These are phyloP conservation scores for Phlebiopsis flavidoalba DNA, from an alignment of 768 basidiomycete species.

Conservation along the genomic window DNA sequence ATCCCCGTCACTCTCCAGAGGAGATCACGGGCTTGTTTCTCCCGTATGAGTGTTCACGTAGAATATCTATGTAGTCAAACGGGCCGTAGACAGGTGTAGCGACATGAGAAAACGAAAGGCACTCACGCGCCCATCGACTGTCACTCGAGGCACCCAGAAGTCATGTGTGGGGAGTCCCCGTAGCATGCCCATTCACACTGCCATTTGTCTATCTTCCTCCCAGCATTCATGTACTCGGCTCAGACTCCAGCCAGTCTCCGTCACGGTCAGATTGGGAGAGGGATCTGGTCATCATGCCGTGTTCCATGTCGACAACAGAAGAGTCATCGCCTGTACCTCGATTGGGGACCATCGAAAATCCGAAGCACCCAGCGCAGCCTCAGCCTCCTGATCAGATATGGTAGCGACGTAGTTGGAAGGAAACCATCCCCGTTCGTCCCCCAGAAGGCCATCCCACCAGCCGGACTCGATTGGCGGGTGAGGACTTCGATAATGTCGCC, in stretches of 20 bases:
- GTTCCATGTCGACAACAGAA: conserved; percentile 42
- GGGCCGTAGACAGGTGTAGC: not conserved
- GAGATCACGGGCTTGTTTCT: conserved; percentile 76
- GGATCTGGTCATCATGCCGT: conserved; percentile 38
- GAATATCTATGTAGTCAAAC: conserved; percentile 61
- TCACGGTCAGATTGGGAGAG: conserved; percentile 39
- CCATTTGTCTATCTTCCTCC: conserved; percentile 1
- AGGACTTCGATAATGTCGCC: conserved; percentile 94
- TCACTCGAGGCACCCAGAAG: conserved; percentile 89
- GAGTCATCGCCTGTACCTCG: conserved; percentile 25
- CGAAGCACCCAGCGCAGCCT: conserved; percentile 51
- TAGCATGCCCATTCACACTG: conserved; percentile 9
- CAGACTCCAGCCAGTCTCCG: conserved; percentile 48
- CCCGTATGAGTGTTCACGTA: conserved; percentile 91
- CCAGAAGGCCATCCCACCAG: conserved; percentile 97
- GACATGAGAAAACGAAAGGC: conserved; percentile 1
- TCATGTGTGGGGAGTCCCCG: conserved; percentile 51
- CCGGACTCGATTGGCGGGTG: conserved; percentile 85
- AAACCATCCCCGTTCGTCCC: conserved; percentile 92
- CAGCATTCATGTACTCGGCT: conserved; percentile 27
- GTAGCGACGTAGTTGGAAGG: conserved; percentile 90
- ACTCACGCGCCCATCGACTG: conserved; percentile 74
- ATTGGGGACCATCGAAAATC: conserved; percentile 26
- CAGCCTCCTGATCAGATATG: conserved; percentile 79
- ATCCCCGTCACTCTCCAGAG: conserved; percentile 65